phyloP scores from a whole-genome alignment of 2,329 filamentous ascomycete genomes.

The Aspergillus tanneri region DNA sequence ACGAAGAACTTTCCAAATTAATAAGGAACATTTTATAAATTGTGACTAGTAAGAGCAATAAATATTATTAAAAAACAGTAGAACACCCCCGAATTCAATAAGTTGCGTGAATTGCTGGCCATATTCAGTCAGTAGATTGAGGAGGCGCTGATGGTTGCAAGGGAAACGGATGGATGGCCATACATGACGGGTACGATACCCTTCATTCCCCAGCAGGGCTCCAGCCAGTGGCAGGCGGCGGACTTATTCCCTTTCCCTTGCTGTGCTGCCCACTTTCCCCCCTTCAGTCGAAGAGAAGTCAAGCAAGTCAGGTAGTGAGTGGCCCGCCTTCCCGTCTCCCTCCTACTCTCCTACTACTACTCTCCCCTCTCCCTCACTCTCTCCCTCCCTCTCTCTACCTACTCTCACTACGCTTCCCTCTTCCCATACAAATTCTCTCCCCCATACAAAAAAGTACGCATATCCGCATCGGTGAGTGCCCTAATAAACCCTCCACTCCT shows the following conservation, averaged over 20 bases:
- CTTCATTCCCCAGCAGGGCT: constrained; percentile 20
- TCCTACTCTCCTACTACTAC: constrained; percentile 33
- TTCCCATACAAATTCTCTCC: constrained; percentile 37
- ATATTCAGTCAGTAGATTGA: too few relatives aligned
- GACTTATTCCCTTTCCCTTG: constrained; percentile 25
- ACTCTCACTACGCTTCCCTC: constrained; percentile 34
- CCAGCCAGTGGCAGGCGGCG: constrained; percentile 29
- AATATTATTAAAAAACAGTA: too few relatives aligned
- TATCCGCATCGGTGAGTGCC: constrained; percentile 39
- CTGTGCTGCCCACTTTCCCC: constrained; percentile 26
- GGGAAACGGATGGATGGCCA: too few relatives aligned
- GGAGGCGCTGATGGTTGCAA: too few relatives aligned
- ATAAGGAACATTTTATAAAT: too few relatives aligned
- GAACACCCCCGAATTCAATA: too few relatives aligned
- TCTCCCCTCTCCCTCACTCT: constrained; percentile 31
- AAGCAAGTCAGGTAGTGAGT: constrained; percentile 19
- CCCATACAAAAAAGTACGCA: constrained; percentile 42
- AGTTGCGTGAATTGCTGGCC: too few relatives aligned
- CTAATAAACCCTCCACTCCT: constrained; percentile 30
- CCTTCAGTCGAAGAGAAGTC: constrained; percentile 17
- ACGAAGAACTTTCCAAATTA: too few relatives aligned
- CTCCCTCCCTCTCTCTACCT: constrained; percentile 29
- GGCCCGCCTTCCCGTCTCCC: constrained; percentile 25
- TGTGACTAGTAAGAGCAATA: too few relatives aligned
- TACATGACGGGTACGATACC: constrained; percentile 26